Percentiles rank a stretch among this genome's conserved stretches.
Conservation (phyloP, 495 filamentous ascomycete genomes). For the Penicillium samsonianum region DNA sequence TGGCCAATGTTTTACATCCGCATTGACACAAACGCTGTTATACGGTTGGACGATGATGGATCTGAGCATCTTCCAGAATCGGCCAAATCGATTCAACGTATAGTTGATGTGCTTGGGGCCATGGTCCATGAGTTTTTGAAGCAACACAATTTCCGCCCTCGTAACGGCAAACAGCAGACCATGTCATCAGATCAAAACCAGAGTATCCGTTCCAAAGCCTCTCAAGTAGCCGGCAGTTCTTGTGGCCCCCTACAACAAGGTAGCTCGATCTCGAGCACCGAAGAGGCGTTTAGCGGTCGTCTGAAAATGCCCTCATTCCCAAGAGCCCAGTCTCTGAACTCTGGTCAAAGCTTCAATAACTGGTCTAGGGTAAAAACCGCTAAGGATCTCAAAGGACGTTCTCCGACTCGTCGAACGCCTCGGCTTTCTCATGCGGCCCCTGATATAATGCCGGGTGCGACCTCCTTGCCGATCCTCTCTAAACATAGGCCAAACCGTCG, state of each 20-base stretch:
- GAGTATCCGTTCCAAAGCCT: neutral
- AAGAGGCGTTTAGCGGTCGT: slow-evolving; percentile 28
- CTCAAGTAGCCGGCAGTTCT: neutral
- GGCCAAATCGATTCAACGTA: slow-evolving; percentile 49
- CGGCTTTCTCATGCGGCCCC: neutral
- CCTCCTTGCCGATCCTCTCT: neutral
- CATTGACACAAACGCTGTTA: slow-evolving; percentile 45
- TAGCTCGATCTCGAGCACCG: slow-evolving; percentile 15
- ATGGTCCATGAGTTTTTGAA: slow-evolving; percentile 68
- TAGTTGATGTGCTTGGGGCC: slow-evolving; percentile 61
- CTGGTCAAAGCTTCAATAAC: slow-evolving; percentile 46
- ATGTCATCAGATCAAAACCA: slow-evolving; percentile 4
- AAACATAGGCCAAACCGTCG: neutral
- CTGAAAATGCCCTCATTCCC: slow-evolving; percentile 42
- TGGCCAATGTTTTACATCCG: slow-evolving; percentile 92
- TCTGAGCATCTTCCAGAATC: slow-evolving; percentile 38
- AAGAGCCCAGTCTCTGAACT: slow-evolving; percentile 16
- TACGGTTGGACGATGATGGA: slow-evolving; percentile 16
- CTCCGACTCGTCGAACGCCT: neutral
- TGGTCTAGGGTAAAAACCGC: slow-evolving; percentile 74
- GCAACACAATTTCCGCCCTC: slow-evolving; percentile 64
- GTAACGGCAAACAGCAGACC: slow-evolving; percentile 23
- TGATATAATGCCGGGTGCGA: neutral
- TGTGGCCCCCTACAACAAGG: neutral
- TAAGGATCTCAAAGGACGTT: slow-evolving; percentile 21